A percentile compares a stretch with the other conserved stretches of the same genome.
phyloP scores from a whole-genome alignment of 1,139 yeast genomes.

The Diutina sp. region DNA sequence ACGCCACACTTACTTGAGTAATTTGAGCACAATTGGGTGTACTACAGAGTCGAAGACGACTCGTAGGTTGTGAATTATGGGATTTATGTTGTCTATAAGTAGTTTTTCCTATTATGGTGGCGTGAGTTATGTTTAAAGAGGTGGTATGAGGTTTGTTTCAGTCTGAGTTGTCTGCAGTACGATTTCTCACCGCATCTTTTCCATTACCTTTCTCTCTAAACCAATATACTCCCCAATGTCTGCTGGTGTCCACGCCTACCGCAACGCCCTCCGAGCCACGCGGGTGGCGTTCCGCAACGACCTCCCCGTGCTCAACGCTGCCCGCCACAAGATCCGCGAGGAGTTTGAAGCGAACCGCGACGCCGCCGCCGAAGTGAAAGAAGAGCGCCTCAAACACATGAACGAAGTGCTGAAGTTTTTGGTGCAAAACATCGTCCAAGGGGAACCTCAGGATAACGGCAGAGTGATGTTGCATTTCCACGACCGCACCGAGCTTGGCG shows the following conservation, averaged over 20 bases:
- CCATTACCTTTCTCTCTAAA: not conserved
- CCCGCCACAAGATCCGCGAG: conserved; percentile 51
- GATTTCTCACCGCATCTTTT: not conserved
- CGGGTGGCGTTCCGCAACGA: conserved; percentile 40
- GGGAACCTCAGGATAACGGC: conserved; percentile 36
- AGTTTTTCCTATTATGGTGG: too few species aligned
- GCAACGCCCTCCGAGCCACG: conserved; percentile 62
- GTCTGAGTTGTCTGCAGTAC: not conserved
- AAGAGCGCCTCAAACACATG: conserved; percentile 44
- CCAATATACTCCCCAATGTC: not conserved
- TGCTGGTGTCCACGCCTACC: conserved; percentile 32
- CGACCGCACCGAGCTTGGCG: conserved; percentile 77
- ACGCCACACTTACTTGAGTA: too few species aligned
- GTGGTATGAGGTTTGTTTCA: not conserved
- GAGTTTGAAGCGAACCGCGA: conserved; percentile 34
- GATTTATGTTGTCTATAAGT: too few species aligned
- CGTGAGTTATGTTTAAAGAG: too few species aligned
- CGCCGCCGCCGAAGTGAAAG: conserved; percentile 22
- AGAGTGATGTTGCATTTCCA: conserved; percentile 57
- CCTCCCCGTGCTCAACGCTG: conserved; percentile 34
- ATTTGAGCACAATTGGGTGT: too few species aligned
- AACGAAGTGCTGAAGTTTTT: conserved; percentile 61
- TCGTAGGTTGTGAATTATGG: too few species aligned
- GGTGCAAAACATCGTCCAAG: conserved; percentile 74
- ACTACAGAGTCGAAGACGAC: too few species aligned